phyloP scores from a whole-genome alignment of 1,139 yeast species.

The Suhomyces chickasaworum region DNA sequence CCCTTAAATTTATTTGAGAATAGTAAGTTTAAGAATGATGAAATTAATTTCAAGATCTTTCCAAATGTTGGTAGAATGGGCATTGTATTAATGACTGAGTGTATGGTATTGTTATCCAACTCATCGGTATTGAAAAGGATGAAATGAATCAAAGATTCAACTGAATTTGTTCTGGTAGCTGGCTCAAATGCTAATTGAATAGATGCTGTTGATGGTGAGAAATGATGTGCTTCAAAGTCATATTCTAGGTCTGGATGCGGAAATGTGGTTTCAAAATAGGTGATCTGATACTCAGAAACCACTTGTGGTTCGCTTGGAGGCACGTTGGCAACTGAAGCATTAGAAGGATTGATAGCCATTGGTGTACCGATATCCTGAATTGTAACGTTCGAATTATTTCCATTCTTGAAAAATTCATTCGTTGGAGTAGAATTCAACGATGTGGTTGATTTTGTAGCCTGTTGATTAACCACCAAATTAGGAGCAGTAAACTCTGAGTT shows the following conservation, averaged over 20 bases:
- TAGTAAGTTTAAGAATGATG: slow-evolving; percentile 26
- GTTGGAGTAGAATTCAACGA: slow-evolving; percentile 14
- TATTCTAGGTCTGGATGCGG: slow-evolving; percentile 69
- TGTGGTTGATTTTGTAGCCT: slow-evolving; percentile 8
- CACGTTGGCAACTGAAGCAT: not conserved
- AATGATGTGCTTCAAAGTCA: slow-evolving; percentile 46
- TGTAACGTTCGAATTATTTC: slow-evolving; percentile 20
- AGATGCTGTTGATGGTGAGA: slow-evolving; percentile 18
- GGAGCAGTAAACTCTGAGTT: slow-evolving; percentile 10
- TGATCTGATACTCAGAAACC: slow-evolving; percentile 22
- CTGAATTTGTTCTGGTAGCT: slow-evolving; percentile 27
- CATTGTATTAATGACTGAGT: slow-evolving; percentile 54
- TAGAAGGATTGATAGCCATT: slow-evolving; percentile 10
- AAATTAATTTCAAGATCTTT: slow-evolving; percentile 46
- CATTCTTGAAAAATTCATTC: slow-evolving; percentile 19
- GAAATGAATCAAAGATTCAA: slow-evolving; percentile 76
- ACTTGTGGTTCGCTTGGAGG: slow-evolving; percentile 2
- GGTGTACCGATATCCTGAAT: slow-evolving; percentile 17
- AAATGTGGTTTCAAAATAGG: slow-evolving; percentile 35
- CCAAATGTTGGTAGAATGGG: slow-evolving; percentile 70
- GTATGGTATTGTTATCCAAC: slow-evolving; percentile 33
- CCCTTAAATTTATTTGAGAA: slow-evolving; percentile 28
- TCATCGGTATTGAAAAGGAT: slow-evolving; percentile 50
- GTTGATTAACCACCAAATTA: slow-evolving; percentile 9
- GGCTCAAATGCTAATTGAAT: slow-evolving; percentile 15